phyloP scores from a whole-genome alignment of 306 rosid genomes.

The Corylus heterophylla region DNA sequence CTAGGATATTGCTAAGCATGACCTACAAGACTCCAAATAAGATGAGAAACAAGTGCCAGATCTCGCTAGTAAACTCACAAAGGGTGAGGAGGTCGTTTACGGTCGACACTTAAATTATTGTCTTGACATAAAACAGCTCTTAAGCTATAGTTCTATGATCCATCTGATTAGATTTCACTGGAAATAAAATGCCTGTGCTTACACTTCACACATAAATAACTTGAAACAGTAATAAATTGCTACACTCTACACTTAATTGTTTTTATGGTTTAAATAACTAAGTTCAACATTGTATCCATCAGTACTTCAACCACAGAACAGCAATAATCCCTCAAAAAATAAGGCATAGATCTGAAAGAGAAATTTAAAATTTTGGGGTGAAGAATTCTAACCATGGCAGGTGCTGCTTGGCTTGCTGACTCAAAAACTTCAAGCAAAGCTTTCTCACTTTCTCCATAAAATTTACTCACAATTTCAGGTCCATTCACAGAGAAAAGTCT shows the following conservation, averaged over 20 bases:
- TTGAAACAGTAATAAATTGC: not conserved
- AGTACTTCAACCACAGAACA: constrained; percentile 22
- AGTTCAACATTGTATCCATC: not conserved
- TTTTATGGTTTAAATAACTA: not conserved
- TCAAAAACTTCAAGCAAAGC: constrained; percentile 65
- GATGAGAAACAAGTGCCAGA: no score
- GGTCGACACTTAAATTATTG: not conserved
- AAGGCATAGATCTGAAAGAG: constrained; percentile 1
- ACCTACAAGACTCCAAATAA: no score
- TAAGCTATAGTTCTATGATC: not conserved
- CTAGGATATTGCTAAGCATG: no score
- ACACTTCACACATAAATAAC: not conserved
- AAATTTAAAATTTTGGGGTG: constrained; percentile 10
- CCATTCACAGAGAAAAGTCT: constrained; percentile 71
- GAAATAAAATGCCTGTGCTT: not conserved
- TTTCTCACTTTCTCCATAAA: constrained; percentile 87
- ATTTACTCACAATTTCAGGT: constrained; percentile 74
- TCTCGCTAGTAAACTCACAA: no score
- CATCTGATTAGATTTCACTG: not conserved
- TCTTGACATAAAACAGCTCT: not conserved
- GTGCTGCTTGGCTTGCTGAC: constrained; percentile 72
- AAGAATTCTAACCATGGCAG: constrained; percentile 82
- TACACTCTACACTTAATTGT: not conserved
- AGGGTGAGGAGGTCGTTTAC: not conserved
- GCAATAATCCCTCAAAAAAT: constrained; percentile 21